phyloP scores from a whole-genome alignment of 805 yeast genomes.

The Barnettozyma californica region DNA sequence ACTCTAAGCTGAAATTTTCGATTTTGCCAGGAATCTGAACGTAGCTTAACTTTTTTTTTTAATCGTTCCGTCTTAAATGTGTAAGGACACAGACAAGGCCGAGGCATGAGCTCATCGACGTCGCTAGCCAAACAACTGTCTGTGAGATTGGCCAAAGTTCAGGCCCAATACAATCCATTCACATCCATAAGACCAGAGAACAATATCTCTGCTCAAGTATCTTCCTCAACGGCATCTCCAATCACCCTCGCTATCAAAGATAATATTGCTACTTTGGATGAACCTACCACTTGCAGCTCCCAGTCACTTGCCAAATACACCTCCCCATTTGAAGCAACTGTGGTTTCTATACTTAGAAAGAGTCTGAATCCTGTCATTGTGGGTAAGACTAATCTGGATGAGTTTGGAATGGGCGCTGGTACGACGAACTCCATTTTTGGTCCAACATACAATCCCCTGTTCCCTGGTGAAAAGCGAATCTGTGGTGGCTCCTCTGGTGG shows the following conservation, averaged over 20 bases:
- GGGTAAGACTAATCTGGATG: constrained; percentile 92
- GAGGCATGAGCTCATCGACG: not conserved
- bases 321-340: constrained; percentile 83
- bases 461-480: constrained; percentile 32
- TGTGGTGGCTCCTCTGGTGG: constrained; percentile 98
- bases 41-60: not conserved
- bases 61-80: too few relatives aligned
- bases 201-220: not conserved
- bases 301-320: constrained; percentile 48
- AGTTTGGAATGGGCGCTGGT: constrained; percentile 94
- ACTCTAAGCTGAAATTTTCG: not conserved
- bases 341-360: constrained; percentile 43
- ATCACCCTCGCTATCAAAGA: constrained; percentile 60
- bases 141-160: constrained; percentile 17
- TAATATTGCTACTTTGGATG: constrained; percentile 62
- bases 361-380: constrained; percentile 46
- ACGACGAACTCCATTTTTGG: constrained; percentile 54
- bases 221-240: not conserved
- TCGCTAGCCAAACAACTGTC: not conserved
- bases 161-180: constrained; percentile 35
- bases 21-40: not conserved
- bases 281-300: constrained; percentile 80
- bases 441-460: constrained; percentile 50
- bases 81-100: not conserved
- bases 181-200: constrained; percentile 31